Base-by-base conservation (phyloP, 768 basidiomycete genomes). In the Jaapia argillacea region DNA sequence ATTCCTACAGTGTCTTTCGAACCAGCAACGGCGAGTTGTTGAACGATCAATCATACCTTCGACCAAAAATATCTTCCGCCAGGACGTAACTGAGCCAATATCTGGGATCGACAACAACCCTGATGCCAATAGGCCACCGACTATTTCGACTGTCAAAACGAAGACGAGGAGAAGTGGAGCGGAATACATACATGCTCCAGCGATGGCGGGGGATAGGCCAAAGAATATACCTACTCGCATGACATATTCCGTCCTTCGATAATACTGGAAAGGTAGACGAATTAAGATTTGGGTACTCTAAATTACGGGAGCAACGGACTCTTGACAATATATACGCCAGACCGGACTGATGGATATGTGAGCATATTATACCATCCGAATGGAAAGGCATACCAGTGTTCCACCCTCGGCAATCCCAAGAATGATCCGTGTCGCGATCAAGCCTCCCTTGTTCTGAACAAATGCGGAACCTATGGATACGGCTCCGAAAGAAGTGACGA, bases 11-110 rank as follows among this genome's bases (percentile, higher is more conserved):
- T 4, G 14, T 36, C 28, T 12, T 4, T 37, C 16, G 33, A 35
- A 41, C 14, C 14, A 33, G 36, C 6, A 2, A 7, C 38, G 20
- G 2, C 12, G 33, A 3, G 33, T 12, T 14, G 27, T 6, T 38
- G 18, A 5, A 31, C 5, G 24, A n/a, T 10, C 24, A n/a, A n/a
- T n/a, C 36, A 43, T 44, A 63, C 66, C 69, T 61, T 70, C 68
- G 28, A 69, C 47, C 22, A 71, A 57, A 42, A 71, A 69, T 23
- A 71, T 66, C 53, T 70, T 67, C 22, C 65, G 51, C 66, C 66
- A 67, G 4, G 58, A 57, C 23, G 48, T 56, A 16, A 64, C 51
- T 1, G 44, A 44, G 0, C 65, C 63, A 16, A 67, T 58, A 37
- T 60, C 55, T 6, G 48, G 44, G 5, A 63, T 39, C 4, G 53